Evolutionary conservation across 2,329 filamentous ascomycete species (phyloP).

Genomic region (Trichoderma aggressivum): DNA sequence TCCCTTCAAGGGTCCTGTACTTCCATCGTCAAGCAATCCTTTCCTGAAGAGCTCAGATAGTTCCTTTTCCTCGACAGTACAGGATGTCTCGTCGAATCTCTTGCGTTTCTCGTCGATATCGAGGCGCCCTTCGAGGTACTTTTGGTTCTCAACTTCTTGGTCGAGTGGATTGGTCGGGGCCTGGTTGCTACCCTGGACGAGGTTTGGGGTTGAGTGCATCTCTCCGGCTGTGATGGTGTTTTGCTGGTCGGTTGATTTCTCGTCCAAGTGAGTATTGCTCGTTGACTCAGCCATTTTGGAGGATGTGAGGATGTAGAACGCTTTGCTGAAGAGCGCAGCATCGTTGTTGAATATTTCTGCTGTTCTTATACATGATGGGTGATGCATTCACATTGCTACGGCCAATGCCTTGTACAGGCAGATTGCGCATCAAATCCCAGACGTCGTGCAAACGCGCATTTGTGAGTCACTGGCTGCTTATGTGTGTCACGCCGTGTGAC

Average conservation of each 20-base stretch:
- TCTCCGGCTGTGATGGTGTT: not conserved
- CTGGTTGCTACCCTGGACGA: not conserved
- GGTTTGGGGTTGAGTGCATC: not conserved
- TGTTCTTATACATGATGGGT: not conserved
- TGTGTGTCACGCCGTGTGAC: not conserved
- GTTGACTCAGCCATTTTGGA: not conserved
- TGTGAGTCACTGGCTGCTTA: conserved; percentile 6
- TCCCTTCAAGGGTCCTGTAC: not conserved
- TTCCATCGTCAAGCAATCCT: conserved; percentile 14
- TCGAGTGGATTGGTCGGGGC: not conserved
- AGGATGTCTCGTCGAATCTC: not conserved
- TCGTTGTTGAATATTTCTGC: not conserved
- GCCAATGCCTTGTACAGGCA: not conserved
- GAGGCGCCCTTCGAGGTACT: not conserved
- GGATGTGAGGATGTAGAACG: not conserved
- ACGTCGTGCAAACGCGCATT: not conserved
- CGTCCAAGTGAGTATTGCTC: not conserved
- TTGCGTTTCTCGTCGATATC: not conserved
- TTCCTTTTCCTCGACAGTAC: conserved; percentile 18
- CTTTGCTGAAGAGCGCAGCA: not conserved
- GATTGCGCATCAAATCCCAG: not conserved
- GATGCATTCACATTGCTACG: not conserved
- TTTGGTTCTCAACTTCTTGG: not conserved
- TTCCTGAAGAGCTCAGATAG: conserved; percentile 13
- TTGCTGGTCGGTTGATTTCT: not conserved